A percentile compares a stretch with the other conserved stretches of the same genome.
Evolutionary conservation across 441 rosid genomes (phyloP).

Genomic region (Gossypium schwendimanii): DNA sequence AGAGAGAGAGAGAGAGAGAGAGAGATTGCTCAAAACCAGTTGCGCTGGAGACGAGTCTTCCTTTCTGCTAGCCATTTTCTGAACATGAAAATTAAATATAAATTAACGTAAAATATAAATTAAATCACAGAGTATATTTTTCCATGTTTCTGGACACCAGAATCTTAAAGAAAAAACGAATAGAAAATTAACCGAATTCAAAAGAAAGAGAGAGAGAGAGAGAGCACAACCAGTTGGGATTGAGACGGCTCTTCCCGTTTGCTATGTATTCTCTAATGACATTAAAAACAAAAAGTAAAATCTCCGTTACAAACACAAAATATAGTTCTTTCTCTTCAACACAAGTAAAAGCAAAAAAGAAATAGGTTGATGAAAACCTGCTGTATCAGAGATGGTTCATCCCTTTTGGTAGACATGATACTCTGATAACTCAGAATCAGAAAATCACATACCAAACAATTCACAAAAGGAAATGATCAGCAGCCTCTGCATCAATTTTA

Average conservation of each 20-base stretch:
- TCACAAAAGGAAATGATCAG: conserved; percentile 1
- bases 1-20: background rate
- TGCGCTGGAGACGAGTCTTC: conserved; percentile 33
- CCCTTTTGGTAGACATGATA: conserved; percentile 30
- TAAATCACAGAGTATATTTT: background rate
- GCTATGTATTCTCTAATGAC: conserved; percentile 17
- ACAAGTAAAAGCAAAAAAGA: background rate
- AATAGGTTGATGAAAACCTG: background rate
- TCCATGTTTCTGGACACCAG: background rate
- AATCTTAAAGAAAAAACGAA: background rate
- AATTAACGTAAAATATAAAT: background rate
- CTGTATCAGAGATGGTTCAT: conserved; percentile 31
- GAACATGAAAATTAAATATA: background rate
- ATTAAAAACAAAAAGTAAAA: background rate
- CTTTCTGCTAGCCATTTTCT: conserved; percentile 29
- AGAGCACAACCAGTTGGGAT: conserved; percentile 18
- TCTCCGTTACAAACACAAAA: background rate
- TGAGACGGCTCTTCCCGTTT: conserved; percentile 33
- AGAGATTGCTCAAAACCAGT: background rate
- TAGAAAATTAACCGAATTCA: background rate
- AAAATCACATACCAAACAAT: conserved; percentile 6
- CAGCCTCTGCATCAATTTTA: conserved; percentile 10
- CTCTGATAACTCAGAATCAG: conserved; percentile 18
- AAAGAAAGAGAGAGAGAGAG: background rate
- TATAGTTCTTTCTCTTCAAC: background rate